Evolutionary conservation across 306 rosid genomes (phyloP).

Genomic region (Trifolium repens): DNA sequence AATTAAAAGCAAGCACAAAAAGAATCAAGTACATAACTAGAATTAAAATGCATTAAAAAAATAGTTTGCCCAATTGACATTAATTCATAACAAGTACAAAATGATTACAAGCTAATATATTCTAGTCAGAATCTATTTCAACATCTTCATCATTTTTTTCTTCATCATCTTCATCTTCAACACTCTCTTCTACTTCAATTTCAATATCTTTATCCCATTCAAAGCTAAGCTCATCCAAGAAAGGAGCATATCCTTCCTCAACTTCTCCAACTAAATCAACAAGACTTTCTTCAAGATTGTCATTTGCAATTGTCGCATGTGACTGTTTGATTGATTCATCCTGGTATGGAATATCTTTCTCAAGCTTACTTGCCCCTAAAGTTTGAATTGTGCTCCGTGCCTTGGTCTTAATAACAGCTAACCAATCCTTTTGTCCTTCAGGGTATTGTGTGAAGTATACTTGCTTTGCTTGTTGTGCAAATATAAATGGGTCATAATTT

Average conservation of each 20-base stretch:
- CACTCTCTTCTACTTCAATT: background rate
- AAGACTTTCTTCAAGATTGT: background rate
- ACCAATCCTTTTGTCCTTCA: too few relatives aligned
- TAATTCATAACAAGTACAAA: too few relatives aligned
- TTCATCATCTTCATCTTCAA: background rate
- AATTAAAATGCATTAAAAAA: too few relatives aligned
- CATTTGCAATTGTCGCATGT: background rate
- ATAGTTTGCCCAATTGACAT: too few relatives aligned
- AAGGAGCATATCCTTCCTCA: background rate
- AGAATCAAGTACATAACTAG: too few relatives aligned
- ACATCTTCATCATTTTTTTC: background rate
- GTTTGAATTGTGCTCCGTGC: too few relatives aligned
- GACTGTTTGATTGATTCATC: background rate
- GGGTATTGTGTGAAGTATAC: background rate
- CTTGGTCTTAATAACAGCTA: too few relatives aligned
- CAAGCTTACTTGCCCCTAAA: too few relatives aligned
- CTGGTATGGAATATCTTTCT: too few relatives aligned
- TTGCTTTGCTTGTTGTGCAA: background rate
- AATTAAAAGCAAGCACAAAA: too few relatives aligned
- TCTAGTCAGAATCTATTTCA: background rate
- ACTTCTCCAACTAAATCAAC: background rate
- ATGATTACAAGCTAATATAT: background rate
- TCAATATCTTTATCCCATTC: background rate
- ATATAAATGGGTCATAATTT: constrained; percentile 1
- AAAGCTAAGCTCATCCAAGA: background rate